Evolutionary conservation across 2,329 filamentous ascomycete species (phyloP).

Genomic region (Aspergillus brunneoviolaceus): DNA sequence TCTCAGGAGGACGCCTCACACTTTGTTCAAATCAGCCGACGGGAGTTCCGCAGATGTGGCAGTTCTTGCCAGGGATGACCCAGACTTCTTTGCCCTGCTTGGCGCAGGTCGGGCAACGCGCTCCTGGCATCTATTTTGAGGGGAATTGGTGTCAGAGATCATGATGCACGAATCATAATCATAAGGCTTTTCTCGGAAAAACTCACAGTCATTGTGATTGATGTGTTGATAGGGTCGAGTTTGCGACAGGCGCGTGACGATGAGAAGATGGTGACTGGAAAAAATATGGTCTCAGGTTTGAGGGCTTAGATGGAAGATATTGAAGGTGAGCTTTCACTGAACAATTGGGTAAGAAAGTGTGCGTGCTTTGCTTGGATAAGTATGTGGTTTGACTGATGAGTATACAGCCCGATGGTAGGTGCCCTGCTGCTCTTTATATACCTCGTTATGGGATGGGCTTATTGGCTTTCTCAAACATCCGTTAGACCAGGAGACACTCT

Average conservation of each 20-base stretch:
- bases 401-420: not conserved
- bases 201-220: slow-evolving; percentile 16
- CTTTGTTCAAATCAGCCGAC: slow-evolving; percentile 23
- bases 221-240: not conserved
- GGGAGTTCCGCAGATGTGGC: slow-evolving; percentile 43
- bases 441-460: slow-evolving; percentile 5
- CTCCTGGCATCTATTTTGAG: slow-evolving; percentile 44
- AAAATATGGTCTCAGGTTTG: not conserved
- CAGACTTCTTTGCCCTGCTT: slow-evolving; percentile 40
- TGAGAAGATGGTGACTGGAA: not conserved
- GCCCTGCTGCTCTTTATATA: slow-evolving; percentile 19
- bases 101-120: slow-evolving; percentile 42
- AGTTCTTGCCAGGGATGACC: slow-evolving; percentile 50
- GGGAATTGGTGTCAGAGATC: not conserved
- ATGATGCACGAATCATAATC: not conserved
- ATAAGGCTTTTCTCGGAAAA: not conserved
- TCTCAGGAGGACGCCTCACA: not conserved
- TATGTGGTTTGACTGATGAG: not conserved
- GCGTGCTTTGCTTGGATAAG: not conserved
- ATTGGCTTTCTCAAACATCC: not conserved
- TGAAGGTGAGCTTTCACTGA: not conserved
- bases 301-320: not conserved
- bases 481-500: slow-evolving; percentile 6
- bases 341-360: not conserved
- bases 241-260: slow-evolving; percentile 2